phyloP scores from a whole-genome alignment of 257 asterid genomes.

The Forsythia viridissima region DNA sequence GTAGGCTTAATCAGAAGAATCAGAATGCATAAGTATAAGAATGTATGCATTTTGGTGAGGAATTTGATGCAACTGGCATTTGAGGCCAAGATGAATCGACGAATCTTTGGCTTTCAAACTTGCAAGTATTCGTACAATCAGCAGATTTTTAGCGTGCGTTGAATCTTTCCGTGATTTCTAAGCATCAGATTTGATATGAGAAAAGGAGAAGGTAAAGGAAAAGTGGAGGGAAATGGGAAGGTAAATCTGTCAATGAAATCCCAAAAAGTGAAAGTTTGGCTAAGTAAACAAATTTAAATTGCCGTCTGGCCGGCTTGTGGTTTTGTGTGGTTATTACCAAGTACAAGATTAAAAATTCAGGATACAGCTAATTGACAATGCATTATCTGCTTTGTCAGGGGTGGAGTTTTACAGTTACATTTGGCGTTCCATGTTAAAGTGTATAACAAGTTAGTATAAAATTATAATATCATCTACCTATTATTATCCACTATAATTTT shows the following conservation, averaged over 20 bases:
- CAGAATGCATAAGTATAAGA: not conserved
- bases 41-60: not conserved
- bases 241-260: not conserved
- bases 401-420: not conserved
- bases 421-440: too few relatives aligned
- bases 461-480: too few relatives aligned
- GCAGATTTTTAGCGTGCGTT: not conserved
- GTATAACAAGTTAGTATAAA: too few relatives aligned
- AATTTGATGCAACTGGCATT: not conserved
- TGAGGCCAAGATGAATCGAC: not conserved
- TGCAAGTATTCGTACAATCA: not conserved
- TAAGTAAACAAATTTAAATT: not conserved
- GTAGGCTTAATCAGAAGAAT: not conserved
- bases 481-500: too few relatives aligned
- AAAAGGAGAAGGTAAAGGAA: not conserved
- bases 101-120: not conserved
- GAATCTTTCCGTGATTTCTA: not conserved
- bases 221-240: not conserved
- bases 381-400: not conserved
- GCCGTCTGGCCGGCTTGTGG: slow-evolving; percentile 6
- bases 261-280: not conserved
- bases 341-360: not conserved
- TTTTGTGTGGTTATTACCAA: not conserved
- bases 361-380: not conserved
- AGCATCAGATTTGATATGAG: not conserved